Evolutionary conservation across 2,329 filamentous ascomycete genomes (phyloP).

Genomic region (Fusarium annulatum): DNA sequence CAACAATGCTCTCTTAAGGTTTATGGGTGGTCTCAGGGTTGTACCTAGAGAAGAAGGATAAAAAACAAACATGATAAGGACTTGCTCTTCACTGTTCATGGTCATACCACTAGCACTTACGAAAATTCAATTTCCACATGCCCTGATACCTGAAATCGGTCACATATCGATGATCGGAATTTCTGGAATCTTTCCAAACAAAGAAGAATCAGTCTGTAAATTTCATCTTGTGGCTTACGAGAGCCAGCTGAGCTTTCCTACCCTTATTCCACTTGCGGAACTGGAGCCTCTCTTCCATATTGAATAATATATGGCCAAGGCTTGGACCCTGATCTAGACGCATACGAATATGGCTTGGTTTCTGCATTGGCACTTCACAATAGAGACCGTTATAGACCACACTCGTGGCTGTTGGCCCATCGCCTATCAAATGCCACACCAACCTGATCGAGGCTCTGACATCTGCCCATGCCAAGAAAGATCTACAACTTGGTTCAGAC

Average conservation of each 20-base stretch:
- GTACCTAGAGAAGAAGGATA: neutral
- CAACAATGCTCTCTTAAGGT: neutral
- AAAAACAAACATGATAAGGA: neutral
- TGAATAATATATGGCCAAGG: neutral
- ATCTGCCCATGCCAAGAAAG: neutral
- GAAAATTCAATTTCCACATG: neutral
- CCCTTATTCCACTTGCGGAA: neutral
- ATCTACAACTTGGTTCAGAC: neutral
- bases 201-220: neutral
- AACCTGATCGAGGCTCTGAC: neutral
- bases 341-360: neutral
- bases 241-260: neutral
- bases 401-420: neutral
- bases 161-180: neutral
- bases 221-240: neutral
- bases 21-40: neutral
- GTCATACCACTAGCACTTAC: neutral
- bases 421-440: neutral
- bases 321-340: neutral
- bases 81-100: neutral
- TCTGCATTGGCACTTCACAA: neutral
- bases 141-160: neutral
- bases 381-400: neutral
- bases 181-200: neutral
- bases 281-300: neutral